These are phyloP conservation scores for Leishmania amazonensis DNA, from an alignment of 208 protist species.

Conservation along the genomic window DNA sequence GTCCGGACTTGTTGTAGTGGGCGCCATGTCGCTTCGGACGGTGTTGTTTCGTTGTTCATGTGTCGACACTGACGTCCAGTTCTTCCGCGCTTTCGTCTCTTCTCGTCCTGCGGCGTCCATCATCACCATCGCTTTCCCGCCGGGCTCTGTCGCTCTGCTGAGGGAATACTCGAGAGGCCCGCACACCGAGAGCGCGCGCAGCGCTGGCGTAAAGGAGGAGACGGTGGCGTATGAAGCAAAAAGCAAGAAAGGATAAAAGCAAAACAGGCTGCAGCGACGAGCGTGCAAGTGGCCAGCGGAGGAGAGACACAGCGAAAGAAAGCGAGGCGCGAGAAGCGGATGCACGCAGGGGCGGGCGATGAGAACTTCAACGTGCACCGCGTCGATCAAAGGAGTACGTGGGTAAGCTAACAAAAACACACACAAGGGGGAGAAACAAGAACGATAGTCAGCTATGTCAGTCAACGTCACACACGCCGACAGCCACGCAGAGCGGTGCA, in stretches of 20 bases:
- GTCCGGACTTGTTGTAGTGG: too few relatives aligned
- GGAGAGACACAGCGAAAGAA: constrained; percentile 8
- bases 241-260: neutral
- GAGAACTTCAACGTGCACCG: neutral
- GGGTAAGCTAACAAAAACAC: neutral
- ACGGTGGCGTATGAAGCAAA: neutral
- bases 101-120: neutral
- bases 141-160: neutral
- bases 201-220: neutral
- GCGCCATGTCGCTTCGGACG: neutral
- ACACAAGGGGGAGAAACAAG: neutral
- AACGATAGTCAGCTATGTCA: neutral
- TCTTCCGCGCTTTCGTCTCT: neutral
- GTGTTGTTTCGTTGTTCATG: neutral
- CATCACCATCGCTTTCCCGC: neutral
- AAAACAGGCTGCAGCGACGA: neutral
- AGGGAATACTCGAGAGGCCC: neutral
- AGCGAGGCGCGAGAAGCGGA: neutral
- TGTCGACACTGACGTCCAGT: neutral
- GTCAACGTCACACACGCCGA: neutral
- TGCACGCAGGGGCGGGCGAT: too few relatives aligned
- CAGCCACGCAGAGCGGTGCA: too few relatives aligned
- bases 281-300: neutral
- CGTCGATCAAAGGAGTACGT: neutral
- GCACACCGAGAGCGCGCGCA: neutral